A percentile compares a stretch with the other conserved stretches of the same genome.
Evolutionary conservation across 1,284 basidiomycete genomes (phyloP).

Genomic region (Ceratobasidium sp.): DNA sequence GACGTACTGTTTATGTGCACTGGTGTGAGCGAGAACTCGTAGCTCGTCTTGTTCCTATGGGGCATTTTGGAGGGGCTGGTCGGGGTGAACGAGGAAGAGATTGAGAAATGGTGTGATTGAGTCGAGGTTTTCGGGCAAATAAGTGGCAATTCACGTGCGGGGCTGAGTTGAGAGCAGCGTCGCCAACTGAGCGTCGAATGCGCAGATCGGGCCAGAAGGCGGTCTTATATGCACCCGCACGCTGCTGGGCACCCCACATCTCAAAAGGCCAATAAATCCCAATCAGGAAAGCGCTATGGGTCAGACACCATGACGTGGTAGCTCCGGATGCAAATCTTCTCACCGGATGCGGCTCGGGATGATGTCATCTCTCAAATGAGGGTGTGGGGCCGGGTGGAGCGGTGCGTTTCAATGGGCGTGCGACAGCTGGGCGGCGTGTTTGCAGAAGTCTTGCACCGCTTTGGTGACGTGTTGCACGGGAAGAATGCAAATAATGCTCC

Average conservation of each 20-base stretch:
- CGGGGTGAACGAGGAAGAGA: slow-evolving; percentile 15
- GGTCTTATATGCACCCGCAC: slow-evolving; percentile 32
- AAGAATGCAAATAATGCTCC: too few relatives aligned
- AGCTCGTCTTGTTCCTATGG: slow-evolving; percentile 32
- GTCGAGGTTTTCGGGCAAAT: slow-evolving; percentile 12
- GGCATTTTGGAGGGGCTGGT: slow-evolving; percentile 7
- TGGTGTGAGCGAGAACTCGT: slow-evolving; percentile 34
- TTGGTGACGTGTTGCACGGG: too few relatives aligned
- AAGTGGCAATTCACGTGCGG: slow-evolving; percentile 24
- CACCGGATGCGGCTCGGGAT: not conserved
- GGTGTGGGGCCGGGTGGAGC: slow-evolving; percentile 9
- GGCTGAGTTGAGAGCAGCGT: not conserved
- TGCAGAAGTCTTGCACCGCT: too few relatives aligned
- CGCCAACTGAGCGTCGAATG: not conserved
- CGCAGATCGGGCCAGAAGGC: not conserved
- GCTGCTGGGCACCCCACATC: not conserved
- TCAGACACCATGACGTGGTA: slow-evolving; percentile 17
- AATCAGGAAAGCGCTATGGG: slow-evolving; percentile 3
- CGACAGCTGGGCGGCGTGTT: too few relatives aligned
- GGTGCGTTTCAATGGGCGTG: too few relatives aligned
- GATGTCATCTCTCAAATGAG: not conserved
- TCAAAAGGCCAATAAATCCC: slow-evolving; percentile 28
- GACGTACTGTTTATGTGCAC: slow-evolving; percentile 35
- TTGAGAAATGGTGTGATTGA: not conserved
- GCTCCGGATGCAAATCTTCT: slow-evolving; percentile 12